Evolutionary conservation across 1,139 yeast genomes (phyloP), one percentile per base, ranked within the genome.

Genomic region (Debaryomyces fabryi): DNA sequence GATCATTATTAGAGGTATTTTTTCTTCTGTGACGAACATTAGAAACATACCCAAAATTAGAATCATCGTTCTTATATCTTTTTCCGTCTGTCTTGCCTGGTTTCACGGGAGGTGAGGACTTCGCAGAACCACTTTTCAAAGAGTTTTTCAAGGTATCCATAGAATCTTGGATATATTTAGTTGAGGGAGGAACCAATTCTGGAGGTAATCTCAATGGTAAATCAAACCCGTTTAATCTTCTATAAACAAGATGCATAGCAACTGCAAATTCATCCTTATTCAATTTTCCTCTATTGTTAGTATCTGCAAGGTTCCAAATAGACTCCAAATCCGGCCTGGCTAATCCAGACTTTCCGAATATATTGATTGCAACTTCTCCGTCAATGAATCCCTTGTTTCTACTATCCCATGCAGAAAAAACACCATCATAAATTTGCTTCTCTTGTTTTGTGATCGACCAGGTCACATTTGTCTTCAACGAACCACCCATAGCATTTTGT

Each of bases 281-380:
- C 56, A 87, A 75, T 62, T 82, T 85, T 1, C 93, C 91, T 49
- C 84, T 78, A 59, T 86, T 86, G 47, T 84, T 83, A 18, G 82
- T 74, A 60, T 88, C 92, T 33, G 87, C 81, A 54, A 87, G 72
- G 47, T 87, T 90, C 99, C 99, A 93, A 53, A 93, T 89, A 34
- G 85, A 77, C 65, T 92, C 98, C 53, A 93, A 77, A 58, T 92
- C 97, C 8, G 83, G 79, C 66, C 97, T 82, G 49, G 85, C 78
- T 55, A 93, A 79, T 1, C 98, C 98, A 24, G 96, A 87, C 68
- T 93, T 93, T 43, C 95, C 86, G 67, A 93, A 91, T 34, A 93
- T 86, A 52, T 83, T 83, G 47, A 93, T 90, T 0, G 97, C 97
- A 15, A 86, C 83, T 37, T 82, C 83, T 12, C 98, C 96, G 49